phyloP scores from a whole-genome alignment of 495 filamentous ascomycete genomes.

The Neurospora cerealis region DNA sequence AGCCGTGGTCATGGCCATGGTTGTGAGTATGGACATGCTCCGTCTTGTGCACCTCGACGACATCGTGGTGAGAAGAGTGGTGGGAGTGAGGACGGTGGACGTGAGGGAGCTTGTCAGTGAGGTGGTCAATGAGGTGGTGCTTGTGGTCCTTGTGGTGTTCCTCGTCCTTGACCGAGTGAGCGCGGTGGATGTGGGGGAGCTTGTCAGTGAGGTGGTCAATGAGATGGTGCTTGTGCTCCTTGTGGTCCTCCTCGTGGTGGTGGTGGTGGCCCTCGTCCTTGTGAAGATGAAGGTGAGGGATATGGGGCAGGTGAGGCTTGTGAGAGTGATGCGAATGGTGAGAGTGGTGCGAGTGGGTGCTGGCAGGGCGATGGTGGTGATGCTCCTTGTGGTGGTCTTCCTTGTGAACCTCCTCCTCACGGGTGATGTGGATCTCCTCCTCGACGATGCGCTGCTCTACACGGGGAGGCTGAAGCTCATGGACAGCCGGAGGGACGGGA shows the following conservation, averaged over 20 bases:
- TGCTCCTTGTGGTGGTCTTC: neutral
- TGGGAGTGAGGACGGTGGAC: neutral
- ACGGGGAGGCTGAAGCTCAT: slow-evolving; percentile 51
- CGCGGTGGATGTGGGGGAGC: neutral
- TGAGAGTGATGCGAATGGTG: slow-evolving; percentile 35
- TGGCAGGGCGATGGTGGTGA: slow-evolving; percentile 49
- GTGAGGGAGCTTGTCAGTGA: neutral
- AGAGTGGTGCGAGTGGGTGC: slow-evolving; percentile 24
- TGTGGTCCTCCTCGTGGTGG: slow-evolving; percentile 38
- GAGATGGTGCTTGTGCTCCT: neutral
- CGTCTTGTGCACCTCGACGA: slow-evolving; percentile 20
- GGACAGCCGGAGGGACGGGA: slow-evolving; percentile 22
- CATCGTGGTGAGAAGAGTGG: slow-evolving; percentile 34
- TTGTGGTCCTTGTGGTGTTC: slow-evolving; percentile 36
- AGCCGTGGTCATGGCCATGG: neutral
- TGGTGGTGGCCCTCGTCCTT: slow-evolving; percentile 33
- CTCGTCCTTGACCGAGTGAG: slow-evolving; percentile 19
- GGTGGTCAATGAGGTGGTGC: neutral
- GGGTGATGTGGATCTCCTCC: slow-evolving; percentile 70
- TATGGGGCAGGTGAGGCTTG: slow-evolving; percentile 15
- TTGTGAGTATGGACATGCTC: neutral
- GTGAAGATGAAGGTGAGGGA: slow-evolving; percentile 1
- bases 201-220: neutral
- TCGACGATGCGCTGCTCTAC: slow-evolving; percentile 59
- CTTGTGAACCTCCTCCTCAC: slow-evolving; percentile 44